Conservation (phyloP, 805 yeast species). For the Lipomyces yamadae region DNA sequence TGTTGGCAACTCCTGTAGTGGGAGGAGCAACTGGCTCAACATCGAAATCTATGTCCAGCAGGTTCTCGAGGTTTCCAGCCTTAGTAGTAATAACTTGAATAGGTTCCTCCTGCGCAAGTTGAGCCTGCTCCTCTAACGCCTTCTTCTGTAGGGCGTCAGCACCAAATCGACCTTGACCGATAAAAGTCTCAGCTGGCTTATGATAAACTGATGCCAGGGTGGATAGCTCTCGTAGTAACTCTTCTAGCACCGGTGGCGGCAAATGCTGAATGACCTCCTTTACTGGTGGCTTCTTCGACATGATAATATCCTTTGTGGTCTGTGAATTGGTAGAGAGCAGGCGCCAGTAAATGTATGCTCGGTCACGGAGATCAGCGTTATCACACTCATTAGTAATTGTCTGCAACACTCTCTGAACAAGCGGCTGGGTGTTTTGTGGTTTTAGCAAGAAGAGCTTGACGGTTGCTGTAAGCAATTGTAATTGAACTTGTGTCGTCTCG, state of each 20-base stretch:
- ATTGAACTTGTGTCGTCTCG: conserved; percentile 78
- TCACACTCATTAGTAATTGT: conserved; percentile 75
- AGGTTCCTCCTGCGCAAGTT: conserved; percentile 76
- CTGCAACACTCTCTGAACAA: conserved; percentile 79
- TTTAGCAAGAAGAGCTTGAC: conserved; percentile 70
- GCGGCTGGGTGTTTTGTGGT: conserved; percentile 63
- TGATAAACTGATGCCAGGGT: conserved; percentile 89
- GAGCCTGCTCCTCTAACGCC: conserved; percentile 76
- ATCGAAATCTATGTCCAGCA: conserved; percentile 83
- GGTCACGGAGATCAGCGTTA: conserved; percentile 85
- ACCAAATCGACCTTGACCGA: conserved; percentile 52
- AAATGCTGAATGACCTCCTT: conserved; percentile 73
- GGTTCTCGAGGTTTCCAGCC: conserved; percentile 71
- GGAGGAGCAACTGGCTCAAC: conserved; percentile 44
- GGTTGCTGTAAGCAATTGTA: conserved; percentile 73
- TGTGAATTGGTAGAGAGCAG: conserved; percentile 79
- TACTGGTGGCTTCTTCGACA: conserved; percentile 70
- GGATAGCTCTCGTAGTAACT: conserved; percentile 74
- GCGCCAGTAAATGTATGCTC: conserved; percentile 90
- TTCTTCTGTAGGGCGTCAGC: conserved; percentile 50
- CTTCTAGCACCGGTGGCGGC: conserved; percentile 68
- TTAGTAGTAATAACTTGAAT: conserved; percentile 46
- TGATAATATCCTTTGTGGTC: conserved; percentile 65
- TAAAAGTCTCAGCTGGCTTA: conserved; percentile 73
- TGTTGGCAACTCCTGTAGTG: conserved; percentile 64